Percentiles rank a stretch among this genome's conserved stretches.
Conservation (phyloP, 2,329 filamentous ascomycete species). For the Neofusicoccum kwambonambiense region DNA sequence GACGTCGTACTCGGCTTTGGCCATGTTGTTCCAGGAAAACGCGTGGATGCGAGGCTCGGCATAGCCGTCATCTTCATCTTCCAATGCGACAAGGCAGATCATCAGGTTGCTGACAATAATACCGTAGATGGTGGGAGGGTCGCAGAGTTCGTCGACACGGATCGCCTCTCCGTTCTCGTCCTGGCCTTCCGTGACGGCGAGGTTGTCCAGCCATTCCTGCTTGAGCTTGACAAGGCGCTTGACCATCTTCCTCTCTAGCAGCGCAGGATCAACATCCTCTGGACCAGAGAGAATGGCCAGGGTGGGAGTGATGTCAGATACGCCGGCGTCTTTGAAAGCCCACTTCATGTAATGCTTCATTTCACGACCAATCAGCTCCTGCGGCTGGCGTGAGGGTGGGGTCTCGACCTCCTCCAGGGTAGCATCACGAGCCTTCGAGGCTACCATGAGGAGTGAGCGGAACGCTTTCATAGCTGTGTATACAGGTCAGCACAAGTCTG, state of each 20-base stretch:
- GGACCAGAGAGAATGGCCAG: constrained; percentile 46
- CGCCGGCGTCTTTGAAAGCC: constrained; percentile 51
- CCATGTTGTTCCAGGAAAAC: constrained; percentile 56
- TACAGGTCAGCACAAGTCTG: neutral
- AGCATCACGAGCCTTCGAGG: constrained; percentile 53
- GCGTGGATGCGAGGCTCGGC: constrained; percentile 33
- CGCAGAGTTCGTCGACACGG: constrained; percentile 40
- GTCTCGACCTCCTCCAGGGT: constrained; percentile 34
- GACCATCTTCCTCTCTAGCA: constrained; percentile 37
- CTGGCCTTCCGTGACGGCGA: constrained; percentile 24
- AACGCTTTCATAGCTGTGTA: constrained; percentile 52
- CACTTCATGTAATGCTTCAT: constrained; percentile 53
- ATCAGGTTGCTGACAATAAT: constrained; percentile 55
- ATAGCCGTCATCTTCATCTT: constrained; percentile 43
- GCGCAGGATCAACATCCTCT: constrained; percentile 31
- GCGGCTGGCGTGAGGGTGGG: constrained; percentile 31
- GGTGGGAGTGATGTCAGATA: constrained; percentile 46
- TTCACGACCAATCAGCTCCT: constrained; percentile 40
- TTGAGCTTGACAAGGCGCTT: constrained; percentile 45
- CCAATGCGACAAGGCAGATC: constrained; percentile 53
- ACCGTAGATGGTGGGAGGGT: constrained; percentile 38
- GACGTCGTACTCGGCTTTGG: constrained; percentile 54
- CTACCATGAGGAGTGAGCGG: constrained; percentile 49
- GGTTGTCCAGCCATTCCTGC: constrained; percentile 40
- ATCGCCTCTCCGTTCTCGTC: constrained; percentile 18